phyloP scores from a whole-genome alignment of 257 asterid genomes.

The Jaltomata sinuosa region DNA sequence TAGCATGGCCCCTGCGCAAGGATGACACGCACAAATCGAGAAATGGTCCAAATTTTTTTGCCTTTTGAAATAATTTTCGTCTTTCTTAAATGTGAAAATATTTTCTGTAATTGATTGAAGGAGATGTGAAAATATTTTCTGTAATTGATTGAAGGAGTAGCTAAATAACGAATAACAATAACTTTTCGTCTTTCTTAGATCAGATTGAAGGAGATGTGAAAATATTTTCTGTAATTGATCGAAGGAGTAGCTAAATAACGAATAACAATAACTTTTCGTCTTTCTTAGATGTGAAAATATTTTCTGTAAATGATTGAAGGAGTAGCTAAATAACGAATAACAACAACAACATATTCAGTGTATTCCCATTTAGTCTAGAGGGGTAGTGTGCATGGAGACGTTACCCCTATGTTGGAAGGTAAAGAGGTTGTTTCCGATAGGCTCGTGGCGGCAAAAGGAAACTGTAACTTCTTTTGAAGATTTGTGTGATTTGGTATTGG shows the following conservation, averaged over 20 bases:
- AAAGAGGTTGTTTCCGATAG: too few relatives aligned
- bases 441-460: neutral
- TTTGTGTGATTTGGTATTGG: neutral
- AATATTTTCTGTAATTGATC: neutral
- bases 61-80: too few relatives aligned
- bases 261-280: too few relatives aligned
- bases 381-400: too few relatives aligned
- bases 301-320: neutral
- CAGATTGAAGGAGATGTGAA: too few relatives aligned
- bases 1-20: conserved; percentile 22
- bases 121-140: neutral
- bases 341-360: too few relatives aligned
- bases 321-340: too few relatives aligned
- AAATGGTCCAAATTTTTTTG: conserved; percentile 16
- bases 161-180: too few relatives aligned
- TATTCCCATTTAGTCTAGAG: too few relatives aligned
- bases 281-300: neutral
- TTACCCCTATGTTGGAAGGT: too few relatives aligned
- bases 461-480: neutral
- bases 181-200: neutral
- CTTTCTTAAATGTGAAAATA: neutral
- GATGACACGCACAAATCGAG: conserved; percentile 22
- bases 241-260: too few relatives aligned
- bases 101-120: neutral
- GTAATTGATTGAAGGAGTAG: too few relatives aligned